Conservation (phyloP, 805 yeast genomes). For the Ogataea paraovalis region DNA sequence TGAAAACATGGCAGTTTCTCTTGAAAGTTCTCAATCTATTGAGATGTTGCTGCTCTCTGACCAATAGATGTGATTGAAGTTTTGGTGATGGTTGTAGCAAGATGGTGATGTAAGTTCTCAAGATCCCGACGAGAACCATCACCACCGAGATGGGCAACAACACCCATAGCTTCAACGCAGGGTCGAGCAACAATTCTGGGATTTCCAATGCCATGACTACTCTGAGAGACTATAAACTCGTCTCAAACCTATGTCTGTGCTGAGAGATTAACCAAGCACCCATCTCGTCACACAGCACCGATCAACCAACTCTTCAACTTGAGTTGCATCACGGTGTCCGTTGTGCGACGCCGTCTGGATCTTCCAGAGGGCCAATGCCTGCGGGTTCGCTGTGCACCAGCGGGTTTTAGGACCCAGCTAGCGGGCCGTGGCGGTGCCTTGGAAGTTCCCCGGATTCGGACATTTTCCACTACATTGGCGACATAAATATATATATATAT, state of each 20-base stretch:
- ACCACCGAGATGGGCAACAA: slow-evolving; percentile 83
- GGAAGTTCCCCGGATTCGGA: too few species aligned
- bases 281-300: too few species aligned
- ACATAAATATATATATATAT: too few species aligned
- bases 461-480: too few species aligned
- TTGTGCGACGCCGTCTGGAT: not conserved
- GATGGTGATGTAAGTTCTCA: slow-evolving; percentile 64
- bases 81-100: slow-evolving; percentile 59
- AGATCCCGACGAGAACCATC: slow-evolving; percentile 82
- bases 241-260: too few species aligned
- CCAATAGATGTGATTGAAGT: slow-evolving; percentile 44
- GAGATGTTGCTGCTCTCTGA: slow-evolving; percentile 64
- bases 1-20: slow-evolving; percentile 45
- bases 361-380: not conserved
- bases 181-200: slow-evolving; percentile 68
- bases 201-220: slow-evolving; percentile 20
- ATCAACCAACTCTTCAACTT: too few species aligned
- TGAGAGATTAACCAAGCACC: too few species aligned
- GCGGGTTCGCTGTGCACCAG: too few species aligned
- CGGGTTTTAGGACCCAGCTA: too few species aligned
- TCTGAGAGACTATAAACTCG: too few species aligned
- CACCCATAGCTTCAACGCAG: slow-evolving; percentile 84
- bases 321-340: not conserved
- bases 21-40: slow-evolving; percentile 56
- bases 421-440: too few species aligned